These are phyloP conservation scores for Euphrasia arctica DNA, from an alignment of 305 asterid species.

Conservation along the genomic window DNA sequence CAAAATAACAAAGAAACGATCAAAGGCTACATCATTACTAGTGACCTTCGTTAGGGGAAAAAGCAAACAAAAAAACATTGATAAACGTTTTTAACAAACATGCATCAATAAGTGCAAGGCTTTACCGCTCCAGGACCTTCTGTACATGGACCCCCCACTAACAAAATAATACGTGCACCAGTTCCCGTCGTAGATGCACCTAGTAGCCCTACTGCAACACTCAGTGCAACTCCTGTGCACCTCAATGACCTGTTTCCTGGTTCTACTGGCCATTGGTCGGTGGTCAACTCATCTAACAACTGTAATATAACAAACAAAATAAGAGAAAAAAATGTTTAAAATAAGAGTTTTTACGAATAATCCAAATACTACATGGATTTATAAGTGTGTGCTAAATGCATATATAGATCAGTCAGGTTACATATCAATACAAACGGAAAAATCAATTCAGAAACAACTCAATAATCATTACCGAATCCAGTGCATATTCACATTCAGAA, in stretches of 20 bases:
- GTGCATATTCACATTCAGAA: slow-evolving; percentile 83
- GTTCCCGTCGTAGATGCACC: slow-evolving; percentile 82
- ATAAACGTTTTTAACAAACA: not conserved
- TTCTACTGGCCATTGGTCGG: slow-evolving; percentile 84
- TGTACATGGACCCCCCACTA: slow-evolving; percentile 99
- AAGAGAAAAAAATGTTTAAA: slow-evolving; percentile 7
- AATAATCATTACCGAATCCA: slow-evolving; percentile 50
- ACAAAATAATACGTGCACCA: slow-evolving; percentile 81
- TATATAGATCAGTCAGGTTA: not conserved
- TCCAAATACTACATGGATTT: slow-evolving; percentile 13
- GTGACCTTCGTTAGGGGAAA: slow-evolving; percentile 3
- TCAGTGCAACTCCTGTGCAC: slow-evolving; percentile 94
- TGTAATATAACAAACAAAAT: slow-evolving; percentile 34
- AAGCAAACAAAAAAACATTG: not conserved
- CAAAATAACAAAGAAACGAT: not conserved
- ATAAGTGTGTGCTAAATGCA: not conserved
- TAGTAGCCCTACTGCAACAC: slow-evolving; percentile 90
- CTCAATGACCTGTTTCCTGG: slow-evolving; percentile 81
- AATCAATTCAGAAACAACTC: slow-evolving; percentile 10
- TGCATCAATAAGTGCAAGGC: slow-evolving; percentile 23
- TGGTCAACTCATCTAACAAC: slow-evolving; percentile 88
- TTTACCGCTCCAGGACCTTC: slow-evolving; percentile 99
- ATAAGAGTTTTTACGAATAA: not conserved
- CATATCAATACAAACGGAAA: not conserved
- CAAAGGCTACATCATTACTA: slow-evolving; percentile 5